Evolutionary conservation across 2,329 filamentous ascomycete species (phyloP).

Genomic region (Atkinsonella texensis): DNA sequence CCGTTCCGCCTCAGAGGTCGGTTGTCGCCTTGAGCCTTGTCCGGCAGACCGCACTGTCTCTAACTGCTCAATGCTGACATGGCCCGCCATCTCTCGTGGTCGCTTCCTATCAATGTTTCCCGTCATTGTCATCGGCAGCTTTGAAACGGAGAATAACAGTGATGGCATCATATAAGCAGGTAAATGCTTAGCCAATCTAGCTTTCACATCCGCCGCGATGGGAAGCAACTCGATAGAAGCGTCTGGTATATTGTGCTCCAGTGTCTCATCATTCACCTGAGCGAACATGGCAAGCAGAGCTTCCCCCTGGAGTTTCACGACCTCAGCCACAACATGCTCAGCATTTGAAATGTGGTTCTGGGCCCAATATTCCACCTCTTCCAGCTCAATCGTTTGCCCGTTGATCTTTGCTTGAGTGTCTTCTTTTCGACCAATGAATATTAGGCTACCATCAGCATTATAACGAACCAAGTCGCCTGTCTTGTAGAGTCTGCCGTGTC

Average conservation of each 20-base stretch:
- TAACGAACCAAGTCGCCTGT: slow-evolving; percentile 12
- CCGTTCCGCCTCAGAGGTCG: background rate
- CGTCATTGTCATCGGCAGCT: slow-evolving; percentile 7
- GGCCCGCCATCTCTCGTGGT: background rate
- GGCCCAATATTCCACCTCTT: slow-evolving; percentile 4
- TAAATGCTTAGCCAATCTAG: background rate
- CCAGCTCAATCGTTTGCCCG: slow-evolving; percentile 4
- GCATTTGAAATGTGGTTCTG: background rate
- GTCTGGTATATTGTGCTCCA: background rate
- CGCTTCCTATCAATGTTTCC: slow-evolving; percentile 11
- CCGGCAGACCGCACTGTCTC: background rate
- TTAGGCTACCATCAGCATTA: background rate
- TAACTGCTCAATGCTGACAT: background rate
- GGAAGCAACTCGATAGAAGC: background rate
- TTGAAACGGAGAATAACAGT: slow-evolving; percentile 6
- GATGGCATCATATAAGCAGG: slow-evolving; percentile 14
- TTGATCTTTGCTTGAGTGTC: slow-evolving; percentile 11
- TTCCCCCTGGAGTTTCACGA: background rate
- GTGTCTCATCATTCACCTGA: background rate
- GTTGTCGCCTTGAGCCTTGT: background rate
- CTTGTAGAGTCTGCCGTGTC: slow-evolving; percentile 8
- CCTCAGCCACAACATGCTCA: background rate
- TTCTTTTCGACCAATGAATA: background rate
- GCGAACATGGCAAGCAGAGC: no score
- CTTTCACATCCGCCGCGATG: background rate